Base-by-base conservation (phyloP, 1,284 basidiomycete genomes). In the Amylostereum areolatum region DNA sequence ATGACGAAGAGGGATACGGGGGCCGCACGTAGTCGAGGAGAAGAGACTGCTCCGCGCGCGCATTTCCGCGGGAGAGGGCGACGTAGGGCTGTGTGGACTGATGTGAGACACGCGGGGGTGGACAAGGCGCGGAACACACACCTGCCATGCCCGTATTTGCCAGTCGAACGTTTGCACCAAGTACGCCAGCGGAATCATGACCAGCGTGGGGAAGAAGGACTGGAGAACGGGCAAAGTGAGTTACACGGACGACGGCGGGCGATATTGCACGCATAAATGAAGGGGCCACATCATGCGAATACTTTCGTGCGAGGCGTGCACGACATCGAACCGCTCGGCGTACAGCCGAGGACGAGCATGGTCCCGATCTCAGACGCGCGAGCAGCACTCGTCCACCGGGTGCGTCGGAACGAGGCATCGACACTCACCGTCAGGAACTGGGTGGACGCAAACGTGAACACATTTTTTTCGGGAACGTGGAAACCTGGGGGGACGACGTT, bases 21-120 rank as follows among this genome's bases (percentile, higher is more conserved):
- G n/a, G 25, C 62, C 80, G 43, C 50, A 83, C 80, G 61, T 85
- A 85, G 60, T 85, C 77, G 11, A 83, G 59, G n/a, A 85, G 64
- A 12, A 85, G 61, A 49, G 74, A 76, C 51, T 80, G 74, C 49
- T 79, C 68, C 2, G 81, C 79, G 1, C 65, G 59, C 1, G 75
- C 74, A 51, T 67, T 66, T 2, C 80, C 81, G 55, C 68, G 66
- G 12, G 74, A 69, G 28, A 85, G 63, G 6, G 72, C 62, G 5
- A 85, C 64, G 53, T 81, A 85, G 5, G 82, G 81, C 81, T 74
- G 49, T 43, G 30, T 25, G 4, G 10, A 18, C 53, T 9, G 34
- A 40, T 28, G 29, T 37, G 36, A 43, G 41, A 49, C 18, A 35
- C 32, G 24, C n/a, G n/a, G n/a, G n/a, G n/a, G n/a, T n/a, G 9